Conservation (phyloP, 2,329 filamentous ascomycete genomes). For the Sphaerulina populicola region DNA sequence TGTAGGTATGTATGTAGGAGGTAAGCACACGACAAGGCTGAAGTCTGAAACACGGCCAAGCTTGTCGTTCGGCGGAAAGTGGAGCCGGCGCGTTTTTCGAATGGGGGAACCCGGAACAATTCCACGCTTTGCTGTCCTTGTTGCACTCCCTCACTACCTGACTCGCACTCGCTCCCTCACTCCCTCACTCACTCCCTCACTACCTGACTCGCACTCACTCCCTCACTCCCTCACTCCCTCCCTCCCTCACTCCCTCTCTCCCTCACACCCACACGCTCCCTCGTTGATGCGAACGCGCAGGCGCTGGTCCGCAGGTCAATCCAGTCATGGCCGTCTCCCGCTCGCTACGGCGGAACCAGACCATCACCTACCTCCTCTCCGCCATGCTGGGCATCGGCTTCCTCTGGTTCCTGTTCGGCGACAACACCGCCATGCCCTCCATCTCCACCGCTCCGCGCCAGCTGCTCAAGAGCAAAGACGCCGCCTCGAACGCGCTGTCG, state of each 20-base stretch:
- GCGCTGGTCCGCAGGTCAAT: neutral
- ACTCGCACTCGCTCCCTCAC: neutral
- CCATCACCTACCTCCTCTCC: constrained; percentile 65
- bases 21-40: no score
- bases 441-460: constrained; percentile 42
- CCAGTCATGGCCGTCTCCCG: constrained; percentile 52
- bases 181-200: neutral
- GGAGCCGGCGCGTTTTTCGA: no score
- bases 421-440: constrained; percentile 55
- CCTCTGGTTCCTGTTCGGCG: constrained; percentile 42
- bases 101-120: neutral
- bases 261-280: no score
- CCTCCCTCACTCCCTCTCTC: neutral
- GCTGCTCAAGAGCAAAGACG: constrained; percentile 43
- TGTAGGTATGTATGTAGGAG: no score
- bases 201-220: no score
- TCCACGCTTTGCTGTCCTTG: neutral
- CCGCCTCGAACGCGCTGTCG: constrained; percentile 62
- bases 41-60: no score
- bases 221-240: neutral
- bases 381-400: constrained; percentile 58
- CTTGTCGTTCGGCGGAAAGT: neutral
- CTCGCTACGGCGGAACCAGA: constrained; percentile 68
- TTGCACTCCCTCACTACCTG: no score
- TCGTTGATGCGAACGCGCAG: neutral